These are phyloP conservation scores for Arxiozyma heterogenica DNA, from an alignment of 1,139 yeast species.

Conservation along the genomic window DNA sequence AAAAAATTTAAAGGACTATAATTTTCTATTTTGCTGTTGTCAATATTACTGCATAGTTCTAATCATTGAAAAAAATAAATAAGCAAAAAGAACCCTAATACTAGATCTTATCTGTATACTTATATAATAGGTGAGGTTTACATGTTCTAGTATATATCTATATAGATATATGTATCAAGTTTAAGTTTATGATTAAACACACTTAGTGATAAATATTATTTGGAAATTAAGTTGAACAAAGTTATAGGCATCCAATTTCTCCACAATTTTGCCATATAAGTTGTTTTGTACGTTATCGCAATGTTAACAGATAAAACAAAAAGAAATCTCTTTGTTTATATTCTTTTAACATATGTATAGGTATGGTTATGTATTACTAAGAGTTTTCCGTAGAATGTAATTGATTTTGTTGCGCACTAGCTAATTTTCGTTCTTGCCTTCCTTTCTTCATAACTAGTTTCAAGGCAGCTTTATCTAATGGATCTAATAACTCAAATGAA, in stretches of 20 bases:
- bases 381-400: background rate
- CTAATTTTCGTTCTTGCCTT: conserved; percentile 63
- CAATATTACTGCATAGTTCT: background rate
- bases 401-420: conserved; percentile 32
- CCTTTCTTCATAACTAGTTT: conserved; percentile 90
- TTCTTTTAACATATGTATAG: no score
- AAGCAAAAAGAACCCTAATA: background rate
- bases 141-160: no score
- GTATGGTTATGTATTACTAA: background rate
- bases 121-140: background rate
- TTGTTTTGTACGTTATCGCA: background rate
- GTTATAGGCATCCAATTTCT: background rate
- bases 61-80: no score
- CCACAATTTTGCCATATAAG: background rate
- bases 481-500: conserved; percentile 86
- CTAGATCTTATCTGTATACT: background rate
- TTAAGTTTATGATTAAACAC: background rate
- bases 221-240: background rate
- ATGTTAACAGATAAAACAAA: background rate
- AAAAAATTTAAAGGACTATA: background rate
- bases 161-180: no score
- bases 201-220: background rate
- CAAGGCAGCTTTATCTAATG: conserved; percentile 84
- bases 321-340: background rate
- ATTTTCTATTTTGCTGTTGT: background rate